These are phyloP conservation scores for Penicillium malachiteum DNA, from an alignment of 495 filamentous ascomycete genomes.

Conservation along the genomic window DNA sequence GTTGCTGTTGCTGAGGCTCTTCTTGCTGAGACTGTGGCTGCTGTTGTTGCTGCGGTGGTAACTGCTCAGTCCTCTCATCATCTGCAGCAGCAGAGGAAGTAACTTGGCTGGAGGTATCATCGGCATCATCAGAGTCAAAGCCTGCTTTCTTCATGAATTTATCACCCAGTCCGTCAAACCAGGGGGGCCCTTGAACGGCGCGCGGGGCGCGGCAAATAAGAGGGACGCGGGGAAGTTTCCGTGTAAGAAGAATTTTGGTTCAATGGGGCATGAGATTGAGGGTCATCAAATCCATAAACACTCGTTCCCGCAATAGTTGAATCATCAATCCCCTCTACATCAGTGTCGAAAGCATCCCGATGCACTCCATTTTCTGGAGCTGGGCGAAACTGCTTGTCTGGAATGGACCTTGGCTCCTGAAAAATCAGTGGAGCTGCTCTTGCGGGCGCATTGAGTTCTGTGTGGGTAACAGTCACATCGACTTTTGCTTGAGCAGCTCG, in stretches of 20 bases:
- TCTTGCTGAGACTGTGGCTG: background rate
- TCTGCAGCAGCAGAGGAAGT: constrained; percentile 36
- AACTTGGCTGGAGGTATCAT: constrained; percentile 32
- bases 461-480: constrained; percentile 28
- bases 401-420: constrained; percentile 16
- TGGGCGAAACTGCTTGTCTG: constrained; percentile 6
- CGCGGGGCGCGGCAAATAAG: constrained; percentile 28
- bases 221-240: constrained; percentile 20
- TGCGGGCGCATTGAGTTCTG: constrained; percentile 22
- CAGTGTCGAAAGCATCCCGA: constrained; percentile 45
- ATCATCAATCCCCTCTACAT: constrained; percentile 48
- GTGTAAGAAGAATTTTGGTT: constrained; percentile 18
- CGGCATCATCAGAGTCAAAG: constrained; percentile 38
- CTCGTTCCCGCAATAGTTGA: constrained; percentile 47
- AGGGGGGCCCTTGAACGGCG: constrained; percentile 32
- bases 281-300: constrained; percentile 36
- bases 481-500: constrained; percentile 40
- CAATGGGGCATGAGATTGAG: constrained; percentile 27
- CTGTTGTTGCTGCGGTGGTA: background rate
- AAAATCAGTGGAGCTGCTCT: constrained; percentile 13
- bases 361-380: constrained; percentile 20
- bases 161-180: constrained; percentile 38
- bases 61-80: constrained; percentile 31
- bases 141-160: constrained; percentile 37
- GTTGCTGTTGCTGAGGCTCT: constrained; percentile 12